Conservation (phyloP, 768 basidiomycete species). For the Leccinum rimulosum region DNA sequence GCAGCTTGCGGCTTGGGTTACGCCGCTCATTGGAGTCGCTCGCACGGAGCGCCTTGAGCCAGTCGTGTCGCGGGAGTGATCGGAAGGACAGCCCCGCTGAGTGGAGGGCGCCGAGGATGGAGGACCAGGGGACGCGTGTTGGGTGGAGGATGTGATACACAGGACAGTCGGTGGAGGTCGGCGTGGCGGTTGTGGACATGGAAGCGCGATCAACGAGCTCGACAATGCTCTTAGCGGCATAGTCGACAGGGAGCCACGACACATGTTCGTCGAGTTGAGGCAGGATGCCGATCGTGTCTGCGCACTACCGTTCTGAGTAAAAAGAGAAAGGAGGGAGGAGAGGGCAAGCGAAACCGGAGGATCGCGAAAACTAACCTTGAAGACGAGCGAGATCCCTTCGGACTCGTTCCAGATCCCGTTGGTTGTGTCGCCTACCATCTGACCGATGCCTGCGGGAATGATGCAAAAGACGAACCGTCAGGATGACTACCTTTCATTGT, state of each 20-base stretch:
- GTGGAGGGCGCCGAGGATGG: slow-evolving; percentile 39
- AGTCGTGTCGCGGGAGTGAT: slow-evolving; percentile 18
- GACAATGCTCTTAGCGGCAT: slow-evolving; percentile 44
- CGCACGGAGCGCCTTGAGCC: slow-evolving; percentile 22
- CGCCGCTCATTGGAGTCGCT: slow-evolving; percentile 22
- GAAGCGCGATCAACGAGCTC: slow-evolving; percentile 34
- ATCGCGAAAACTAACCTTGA: slow-evolving; percentile 25
- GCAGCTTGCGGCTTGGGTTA: slow-evolving; percentile 25
- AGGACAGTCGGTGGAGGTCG: not conserved
- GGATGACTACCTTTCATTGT: not conserved
- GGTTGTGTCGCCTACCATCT: slow-evolving; percentile 50
- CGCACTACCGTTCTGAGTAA: slow-evolving; percentile 29
- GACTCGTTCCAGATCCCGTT: slow-evolving; percentile 56
- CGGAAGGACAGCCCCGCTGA: slow-evolving; percentile 34
- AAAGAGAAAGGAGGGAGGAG: not conserved
- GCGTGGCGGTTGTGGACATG: slow-evolving; percentile 15
- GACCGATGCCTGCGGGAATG: slow-evolving; percentile 43
- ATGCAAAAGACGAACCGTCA: not conserved
- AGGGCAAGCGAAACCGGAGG: not conserved
- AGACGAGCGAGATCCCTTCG: slow-evolving; percentile 33
- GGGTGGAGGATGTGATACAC: no score
- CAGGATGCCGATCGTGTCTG: slow-evolving; percentile 38
- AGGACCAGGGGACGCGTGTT: slow-evolving; percentile 31
- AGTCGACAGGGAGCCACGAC: slow-evolving; percentile 54
- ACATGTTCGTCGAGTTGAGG: slow-evolving; percentile 31